Base-by-base conservation (phyloP, 2,329 filamentous ascomycete species). In the Thermothelomyces thermophilus region DNA sequence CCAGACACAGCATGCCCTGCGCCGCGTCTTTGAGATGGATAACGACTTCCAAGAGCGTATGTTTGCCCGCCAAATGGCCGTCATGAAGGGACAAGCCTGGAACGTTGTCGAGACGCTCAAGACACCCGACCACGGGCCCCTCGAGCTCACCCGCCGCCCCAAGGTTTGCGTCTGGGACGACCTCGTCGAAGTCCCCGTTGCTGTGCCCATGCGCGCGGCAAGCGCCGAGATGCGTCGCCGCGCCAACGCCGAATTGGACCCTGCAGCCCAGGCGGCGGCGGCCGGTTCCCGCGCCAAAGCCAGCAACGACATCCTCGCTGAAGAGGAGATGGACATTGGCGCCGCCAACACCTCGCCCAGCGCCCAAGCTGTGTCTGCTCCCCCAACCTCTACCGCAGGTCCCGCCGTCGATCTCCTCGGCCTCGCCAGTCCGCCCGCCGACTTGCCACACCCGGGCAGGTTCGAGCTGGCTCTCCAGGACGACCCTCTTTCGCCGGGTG, bases 1-100 rank as follows among this genome's bases (percentile, higher is more conserved):
- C 56, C 89, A 96, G 60, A 98, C 93, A 3, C 90, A 95, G 62
- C 73, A 88, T 52, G 87, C 89, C 19, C 73, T 98, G 34, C 87
- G 93, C 47, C 80, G 82, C 54, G 84, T 96, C 40, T 98, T 98
- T 66, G 84, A 88, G 58, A 82, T 94, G 64, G 93, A 98, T 66
- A 83, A 85, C 2, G 93, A 98, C 68, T 98, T 98, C 68, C 89
- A 97, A 66, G 93, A 98, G 70, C 86, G 88, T 68, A 98, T 98
- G 93, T 98, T 95, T 70, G 89, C 89, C n/a, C 83, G 88, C 58
- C 93, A 98, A 64, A 94, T 98, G 54, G 91, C 93, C 1, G 93
- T 98, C 52, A 95, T 98, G 89, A 98, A 98, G 69, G 93, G 93
- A 10, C 93, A 98, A 65, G 93, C 93, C 0, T 98, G 93, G 90